These are phyloP conservation scores for Solanum lycopersicoides DNA, from an alignment of 257 asterid species.

Conservation along the genomic window DNA sequence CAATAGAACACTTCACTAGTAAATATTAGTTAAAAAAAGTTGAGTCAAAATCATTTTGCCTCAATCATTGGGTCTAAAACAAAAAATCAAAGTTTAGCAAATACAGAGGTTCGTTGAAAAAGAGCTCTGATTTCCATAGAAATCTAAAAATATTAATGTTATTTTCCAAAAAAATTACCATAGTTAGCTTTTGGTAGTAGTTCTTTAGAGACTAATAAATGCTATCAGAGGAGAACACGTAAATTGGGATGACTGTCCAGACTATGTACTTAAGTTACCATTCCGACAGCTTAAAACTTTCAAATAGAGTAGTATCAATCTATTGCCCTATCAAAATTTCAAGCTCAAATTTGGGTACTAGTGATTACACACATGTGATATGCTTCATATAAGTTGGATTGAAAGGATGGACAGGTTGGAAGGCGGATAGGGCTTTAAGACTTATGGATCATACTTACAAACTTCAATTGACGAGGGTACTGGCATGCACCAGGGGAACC, in stretches of 20 bases:
- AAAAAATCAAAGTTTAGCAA: neutral
- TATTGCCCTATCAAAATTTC: neutral
- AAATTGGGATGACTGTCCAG: neutral
- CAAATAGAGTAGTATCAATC: neutral
- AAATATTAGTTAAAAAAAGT: neutral
- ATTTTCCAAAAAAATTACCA: neutral
- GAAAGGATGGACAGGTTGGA: neutral
- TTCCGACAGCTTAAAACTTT: neutral
- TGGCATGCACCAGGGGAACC: constrained; percentile 89
- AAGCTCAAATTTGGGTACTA: neutral
- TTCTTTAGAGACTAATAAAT: neutral
- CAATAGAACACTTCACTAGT: neutral
- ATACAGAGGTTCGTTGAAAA: neutral
- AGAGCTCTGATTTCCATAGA: neutral
- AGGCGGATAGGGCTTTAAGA: neutral
- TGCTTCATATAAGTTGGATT: neutral
- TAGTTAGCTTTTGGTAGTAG: neutral
- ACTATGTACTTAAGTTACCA: neutral
- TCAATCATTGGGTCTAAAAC: neutral
- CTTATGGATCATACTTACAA: constrained; percentile 34
- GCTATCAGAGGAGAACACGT: neutral
- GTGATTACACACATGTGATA: neutral
- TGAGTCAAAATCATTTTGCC: neutral
- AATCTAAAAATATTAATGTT: neutral
- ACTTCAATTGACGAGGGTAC: constrained; percentile 63